These are phyloP conservation scores for Colletotrichum tropicale DNA, from an alignment of 2,329 filamentous ascomycete genomes.

Conservation along the genomic window DNA sequence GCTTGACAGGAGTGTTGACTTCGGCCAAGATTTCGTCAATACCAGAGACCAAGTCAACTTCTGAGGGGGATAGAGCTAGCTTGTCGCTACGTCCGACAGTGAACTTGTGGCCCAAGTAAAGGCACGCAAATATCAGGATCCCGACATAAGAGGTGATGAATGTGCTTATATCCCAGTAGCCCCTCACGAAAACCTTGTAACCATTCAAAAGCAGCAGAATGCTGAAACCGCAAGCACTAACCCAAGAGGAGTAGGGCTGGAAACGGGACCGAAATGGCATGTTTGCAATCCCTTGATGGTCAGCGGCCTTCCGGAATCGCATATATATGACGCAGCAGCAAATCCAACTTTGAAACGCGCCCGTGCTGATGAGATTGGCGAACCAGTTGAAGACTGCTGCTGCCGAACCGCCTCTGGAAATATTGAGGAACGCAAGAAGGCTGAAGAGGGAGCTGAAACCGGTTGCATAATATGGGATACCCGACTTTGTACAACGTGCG, in stretches of 20 bases:
- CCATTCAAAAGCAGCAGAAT: constrained; percentile 71
- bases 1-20: neutral
- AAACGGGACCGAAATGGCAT: neutral
- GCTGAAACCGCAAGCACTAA: constrained; percentile 26
- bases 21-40: neutral
- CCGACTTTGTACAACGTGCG: constrained; percentile 32
- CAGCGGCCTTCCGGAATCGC: constrained; percentile 57
- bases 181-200: constrained; percentile 68
- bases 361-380: constrained; percentile 56
- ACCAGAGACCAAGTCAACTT: neutral
- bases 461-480: constrained; percentile 45
- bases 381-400: constrained; percentile 67
- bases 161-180: constrained; percentile 58
- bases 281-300: neutral
- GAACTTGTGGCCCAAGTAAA: constrained; percentile 59
- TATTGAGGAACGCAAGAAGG: constrained; percentile 64
- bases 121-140: constrained; percentile 64
- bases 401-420: constrained; percentile 49
- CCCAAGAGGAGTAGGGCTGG: neutral
- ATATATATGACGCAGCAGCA: constrained; percentile 61
- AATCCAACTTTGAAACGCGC: constrained; percentile 58
- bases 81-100: neutral
- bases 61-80: neutral
- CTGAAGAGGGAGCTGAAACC: constrained; percentile 59
- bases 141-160: constrained; percentile 72